Evolutionary conservation across 495 filamentous ascomycete genomes (phyloP), one percentile per base, ranked within the genome.

Genomic region (Neurospora hispaniola): DNA sequence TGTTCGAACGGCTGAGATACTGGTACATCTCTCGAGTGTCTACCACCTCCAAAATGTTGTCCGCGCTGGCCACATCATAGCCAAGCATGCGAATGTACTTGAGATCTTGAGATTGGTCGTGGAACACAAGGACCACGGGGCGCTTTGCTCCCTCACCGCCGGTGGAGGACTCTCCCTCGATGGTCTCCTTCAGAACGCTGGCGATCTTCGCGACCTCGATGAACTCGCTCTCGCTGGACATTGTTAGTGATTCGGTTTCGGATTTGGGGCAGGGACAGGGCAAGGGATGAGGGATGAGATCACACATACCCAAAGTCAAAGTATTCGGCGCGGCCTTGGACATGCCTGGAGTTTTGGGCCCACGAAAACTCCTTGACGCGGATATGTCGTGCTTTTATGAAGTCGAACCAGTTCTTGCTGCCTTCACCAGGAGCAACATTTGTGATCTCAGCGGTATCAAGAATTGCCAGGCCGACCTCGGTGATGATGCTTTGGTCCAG

Each of bases 381-480:
- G 74, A 97, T 88, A 79, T 99, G 96, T 39, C 89, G 87, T 18
- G 88, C 87, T 46, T 85, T 82, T 74, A 98, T 90, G 35, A 84
- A 78, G 1, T 82, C 75, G 11, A 86, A 83, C 95, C 94, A 94
- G 73, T 89, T 84, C 62, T 81, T 73, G 5, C 89, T 91, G 42
- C 80, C 77, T 12, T 84, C 74, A 12, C 92, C 91, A 27, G 92
- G 92, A 4, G 88, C 75, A 35, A 89, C 20, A 75, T 74, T 42
- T 87, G 81, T 72, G 10, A 82, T 76, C 31, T 91, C 87, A 11
- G 81, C 74, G 4, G 91, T 93, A 81, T 99, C 96, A 27, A 99
- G 88, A 11, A 87, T 89, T 10, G 93, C 90, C 69, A 99, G 85
- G 42, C 96, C 96, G 71, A 99, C 85, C 79, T 99, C 96, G 5